Evolutionary conservation across 768 basidiomycete species (phyloP), one percentile per base, ranked within the genome.

Genomic region (Russula sp.): DNA sequence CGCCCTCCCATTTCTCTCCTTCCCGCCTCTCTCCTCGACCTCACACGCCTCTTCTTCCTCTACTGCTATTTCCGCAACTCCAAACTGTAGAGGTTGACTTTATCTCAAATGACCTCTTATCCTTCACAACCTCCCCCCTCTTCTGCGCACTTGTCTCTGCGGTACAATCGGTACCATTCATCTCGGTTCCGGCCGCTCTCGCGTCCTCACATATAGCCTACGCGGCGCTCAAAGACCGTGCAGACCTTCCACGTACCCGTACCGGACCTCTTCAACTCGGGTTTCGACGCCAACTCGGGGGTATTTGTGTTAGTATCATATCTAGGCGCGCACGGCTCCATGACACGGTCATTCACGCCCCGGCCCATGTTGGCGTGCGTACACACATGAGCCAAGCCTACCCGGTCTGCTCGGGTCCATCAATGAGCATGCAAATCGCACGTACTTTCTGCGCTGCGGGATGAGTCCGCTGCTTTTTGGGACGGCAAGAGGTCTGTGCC

Each of bases 71-170:
- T n/a, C n/a, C n/a, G n/a, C n/a, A n/a, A n/a, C n/a, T n/a, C n/a
- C n/a, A n/a, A n/a, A n/a, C n/a, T n/a, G n/a, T n/a, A n/a, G n/a
- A n/a, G n/a, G 74, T 80, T 56, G 90, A 93, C 70, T 92, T 93
- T 72, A 87, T 80, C n/a, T n/a, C n/a, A n/a, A 97, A 95, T 73
- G 93, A 97, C 73, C 96, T 95, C 73, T 87, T 97, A 56, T 93
- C 92, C 0, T 79, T 97, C 32, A 77, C 93, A 1, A 1, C 64
- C n/a, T n/a, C n/a, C n/a, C n/a, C n/a, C n/a, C n/a, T 67, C 20
- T 78, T 94, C 13, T 85, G 87, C 34, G 56, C 71, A 0, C 75
- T 73, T 8, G 88, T 93, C 69, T 78, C 67, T 2, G 79, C 81
- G 58, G 78, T 90, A 13, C 66, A 71, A 3, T 52, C 58, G 0